phyloP scores from a whole-genome alignment of 306 rosid genomes.

The Argentina anserina region DNA sequence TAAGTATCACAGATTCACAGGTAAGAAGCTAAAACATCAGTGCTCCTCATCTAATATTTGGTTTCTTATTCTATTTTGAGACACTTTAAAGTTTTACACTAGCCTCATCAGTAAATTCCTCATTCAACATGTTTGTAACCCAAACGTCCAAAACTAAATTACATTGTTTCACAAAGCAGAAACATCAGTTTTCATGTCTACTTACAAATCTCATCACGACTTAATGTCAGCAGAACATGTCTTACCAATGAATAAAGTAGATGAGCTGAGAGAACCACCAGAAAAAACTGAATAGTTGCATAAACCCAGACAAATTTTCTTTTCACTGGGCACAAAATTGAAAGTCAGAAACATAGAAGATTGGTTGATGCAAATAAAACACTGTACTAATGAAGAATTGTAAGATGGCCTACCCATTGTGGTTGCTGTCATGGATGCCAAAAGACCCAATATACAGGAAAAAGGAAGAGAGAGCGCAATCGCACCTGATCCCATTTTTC shows the following conservation, averaged over 20 bases:
- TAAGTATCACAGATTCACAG: neutral
- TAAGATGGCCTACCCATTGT: constrained; percentile 60
- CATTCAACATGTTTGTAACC: neutral
- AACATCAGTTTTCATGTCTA: neutral
- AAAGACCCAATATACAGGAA: constrained; percentile 76
- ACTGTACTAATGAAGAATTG: constrained; percentile 5
- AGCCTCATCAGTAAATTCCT: neutral
- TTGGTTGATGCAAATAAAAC: constrained; percentile 4
- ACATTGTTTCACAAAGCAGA: neutral
- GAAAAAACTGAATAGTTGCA: constrained; percentile 51
- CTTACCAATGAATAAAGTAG: constrained; percentile 66
- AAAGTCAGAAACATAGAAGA: constrained; percentile 10
- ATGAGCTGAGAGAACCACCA: constrained; percentile 59
- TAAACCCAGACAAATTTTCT: constrained; percentile 74
- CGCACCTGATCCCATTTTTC: constrained; percentile 59
- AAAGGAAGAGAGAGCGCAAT: constrained; percentile 74
- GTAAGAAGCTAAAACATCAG: neutral
- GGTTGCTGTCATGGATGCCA: constrained; percentile 73
- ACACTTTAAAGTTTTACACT: neutral
- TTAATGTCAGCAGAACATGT: neutral
- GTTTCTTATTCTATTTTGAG: neutral
- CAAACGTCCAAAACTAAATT: neutral
- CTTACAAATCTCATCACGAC: neutral
- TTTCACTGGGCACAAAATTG: constrained; percentile 40
- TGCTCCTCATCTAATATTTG: neutral